Percentiles rank a stretch among this genome's conserved stretches.
Evolutionary conservation across 2,329 filamentous ascomycete species (phyloP).

Genomic region (Sporothrix humicola): DNA sequence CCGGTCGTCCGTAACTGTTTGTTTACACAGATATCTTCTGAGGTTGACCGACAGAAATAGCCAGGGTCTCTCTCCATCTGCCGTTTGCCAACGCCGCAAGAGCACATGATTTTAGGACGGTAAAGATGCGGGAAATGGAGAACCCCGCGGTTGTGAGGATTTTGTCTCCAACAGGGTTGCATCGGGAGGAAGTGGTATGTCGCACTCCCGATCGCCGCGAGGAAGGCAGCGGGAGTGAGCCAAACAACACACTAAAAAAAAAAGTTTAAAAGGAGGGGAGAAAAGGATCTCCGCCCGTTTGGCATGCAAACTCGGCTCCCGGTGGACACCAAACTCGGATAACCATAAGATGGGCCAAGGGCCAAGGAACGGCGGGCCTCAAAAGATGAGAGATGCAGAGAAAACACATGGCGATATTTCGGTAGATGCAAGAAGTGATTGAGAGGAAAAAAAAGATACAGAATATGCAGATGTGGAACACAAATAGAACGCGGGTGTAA

Average conservation of each 20-base stretch:
- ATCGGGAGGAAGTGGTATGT: slow-evolving; percentile 5
- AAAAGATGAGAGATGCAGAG: neutral
- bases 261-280: too few relatives aligned
- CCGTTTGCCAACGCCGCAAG: neutral
- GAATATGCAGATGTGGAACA: neutral
- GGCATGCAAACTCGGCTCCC: neutral
- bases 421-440: neutral
- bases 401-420: neutral
- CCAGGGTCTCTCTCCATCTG: neutral
- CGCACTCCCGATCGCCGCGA: neutral
- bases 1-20: too few relatives aligned
- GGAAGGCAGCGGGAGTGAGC: neutral
- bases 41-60: neutral
- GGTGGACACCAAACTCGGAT: neutral
- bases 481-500: neutral
- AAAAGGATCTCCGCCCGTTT: neutral
- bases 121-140: neutral
- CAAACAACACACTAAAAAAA: neutral
- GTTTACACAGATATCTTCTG: neutral
- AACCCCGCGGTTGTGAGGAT: slow-evolving; percentile 2
- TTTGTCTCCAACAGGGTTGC: neutral
- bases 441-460: neutral
- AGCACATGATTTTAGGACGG: neutral
- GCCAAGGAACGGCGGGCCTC: neutral
- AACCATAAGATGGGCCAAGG: neutral